Conservation (phyloP, 805 yeast genomes). For the Allodekkera sacchari region DNA sequence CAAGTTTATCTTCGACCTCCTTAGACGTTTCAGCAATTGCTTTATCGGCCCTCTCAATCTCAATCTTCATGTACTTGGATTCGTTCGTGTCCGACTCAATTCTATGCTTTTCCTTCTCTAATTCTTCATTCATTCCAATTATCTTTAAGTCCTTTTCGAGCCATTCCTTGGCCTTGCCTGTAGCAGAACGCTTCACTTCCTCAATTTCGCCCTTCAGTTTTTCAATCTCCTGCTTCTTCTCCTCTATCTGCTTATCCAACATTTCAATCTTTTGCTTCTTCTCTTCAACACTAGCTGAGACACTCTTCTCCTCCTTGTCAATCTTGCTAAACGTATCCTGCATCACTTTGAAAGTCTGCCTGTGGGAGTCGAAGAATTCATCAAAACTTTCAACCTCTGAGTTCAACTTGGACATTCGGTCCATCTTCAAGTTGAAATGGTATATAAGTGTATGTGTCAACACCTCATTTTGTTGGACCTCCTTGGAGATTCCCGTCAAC, state of each 20-base stretch:
- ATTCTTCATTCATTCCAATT: conserved; percentile 37
- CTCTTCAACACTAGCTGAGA: conserved; percentile 23
- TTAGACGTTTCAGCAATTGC: conserved; percentile 38
- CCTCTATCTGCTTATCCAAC: conserved; percentile 15
- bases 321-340: conserved; percentile 38
- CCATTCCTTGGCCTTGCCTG: conserved; percentile 15
- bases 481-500: conserved; percentile 28
- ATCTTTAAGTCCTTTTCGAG: conserved; percentile 32
- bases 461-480: conserved; percentile 21
- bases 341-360: conserved; percentile 35
- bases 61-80: conserved; percentile 52
- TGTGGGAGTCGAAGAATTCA: conserved; percentile 29
- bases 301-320: conserved; percentile 34
- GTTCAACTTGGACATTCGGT: conserved; percentile 33
- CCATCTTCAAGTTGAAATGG: conserved; percentile 41
- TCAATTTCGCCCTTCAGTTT: conserved; percentile 9
- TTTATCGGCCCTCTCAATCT: conserved; percentile 42
- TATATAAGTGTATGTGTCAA: conserved; percentile 59
- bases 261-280: conserved; percentile 22
- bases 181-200: conserved; percentile 1
- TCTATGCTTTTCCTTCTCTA: conserved; percentile 35
- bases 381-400: conserved; percentile 41
- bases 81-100: conserved; percentile 47
- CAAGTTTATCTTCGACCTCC: conserved; percentile 18
- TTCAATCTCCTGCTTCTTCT: conserved; percentile 10